A percentile compares a stretch with the other conserved stretches of the same genome.
Conservation (phyloP, 331 rosid species). For the Stylosanthes scabra region DNA sequence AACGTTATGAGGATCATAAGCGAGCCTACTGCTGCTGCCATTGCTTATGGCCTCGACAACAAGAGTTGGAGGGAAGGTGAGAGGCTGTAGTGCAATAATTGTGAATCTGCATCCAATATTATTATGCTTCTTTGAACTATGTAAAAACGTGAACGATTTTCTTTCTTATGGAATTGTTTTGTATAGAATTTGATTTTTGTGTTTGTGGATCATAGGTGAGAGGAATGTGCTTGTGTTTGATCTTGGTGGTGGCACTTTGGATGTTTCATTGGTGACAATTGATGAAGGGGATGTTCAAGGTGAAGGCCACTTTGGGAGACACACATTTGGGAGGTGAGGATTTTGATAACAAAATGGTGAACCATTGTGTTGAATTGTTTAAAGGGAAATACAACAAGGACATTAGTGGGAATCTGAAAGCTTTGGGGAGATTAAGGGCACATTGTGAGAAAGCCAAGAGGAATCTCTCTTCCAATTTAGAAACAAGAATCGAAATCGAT, state of each 20-base stretch:
- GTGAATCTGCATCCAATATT: no score
- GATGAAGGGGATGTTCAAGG: constrained; percentile 47
- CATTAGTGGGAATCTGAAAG: constrained; percentile 4
- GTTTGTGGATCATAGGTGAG: neutral
- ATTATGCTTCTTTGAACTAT: no score
- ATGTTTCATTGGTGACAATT: constrained; percentile 4
- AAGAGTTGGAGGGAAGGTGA: constrained; percentile 1
- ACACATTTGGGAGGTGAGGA: constrained; percentile 27
- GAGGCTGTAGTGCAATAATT: no score
- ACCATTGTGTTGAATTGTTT: neutral
- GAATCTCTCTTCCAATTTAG: neutral
- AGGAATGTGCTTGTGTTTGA: constrained; percentile 1
- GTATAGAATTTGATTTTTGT: no score
- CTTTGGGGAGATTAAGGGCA: neutral
- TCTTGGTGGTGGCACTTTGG: neutral
- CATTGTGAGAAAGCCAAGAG: neutral
- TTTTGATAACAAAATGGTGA: constrained; percentile 3
- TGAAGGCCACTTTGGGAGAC: constrained; percentile 42
- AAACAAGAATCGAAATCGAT: constrained; percentile 4
- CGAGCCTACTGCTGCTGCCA: constrained; percentile 11
- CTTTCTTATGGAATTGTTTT: no score
- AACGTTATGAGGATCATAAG: neutral
- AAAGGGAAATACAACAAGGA: constrained; percentile 22
- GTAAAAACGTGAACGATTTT: no score
- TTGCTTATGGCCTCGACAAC: constrained; percentile 21